Evolutionary conservation across 2,329 filamentous ascomycete species (phyloP).

Genomic region (Hypoxylon sp.): DNA sequence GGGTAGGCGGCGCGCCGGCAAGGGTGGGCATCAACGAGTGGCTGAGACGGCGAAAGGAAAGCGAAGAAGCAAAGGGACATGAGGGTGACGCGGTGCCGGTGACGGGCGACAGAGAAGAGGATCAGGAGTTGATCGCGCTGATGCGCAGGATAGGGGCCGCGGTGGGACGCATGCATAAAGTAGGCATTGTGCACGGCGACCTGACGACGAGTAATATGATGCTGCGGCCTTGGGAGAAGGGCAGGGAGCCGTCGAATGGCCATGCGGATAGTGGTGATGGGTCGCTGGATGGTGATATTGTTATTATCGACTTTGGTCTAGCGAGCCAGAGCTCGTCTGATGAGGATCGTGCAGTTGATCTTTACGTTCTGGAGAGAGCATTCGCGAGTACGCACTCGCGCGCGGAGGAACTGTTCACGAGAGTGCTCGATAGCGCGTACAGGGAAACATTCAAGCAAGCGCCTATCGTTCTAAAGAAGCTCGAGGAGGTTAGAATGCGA

Average conservation of each 20-base stretch:
- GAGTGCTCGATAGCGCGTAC: constrained; percentile 80
- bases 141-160: constrained; percentile 79
- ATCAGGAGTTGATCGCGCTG: constrained; percentile 70
- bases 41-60: constrained; percentile 67
- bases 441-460: constrained; percentile 81
- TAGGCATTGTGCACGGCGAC: constrained; percentile 94
- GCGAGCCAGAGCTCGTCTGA: constrained; percentile 85
- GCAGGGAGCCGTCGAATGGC: constrained; percentile 36
- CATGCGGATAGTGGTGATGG: constrained; percentile 41
- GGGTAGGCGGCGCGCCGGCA: constrained; percentile 82
- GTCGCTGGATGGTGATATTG: constrained; percentile 77
- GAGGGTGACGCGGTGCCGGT: constrained; percentile 37
- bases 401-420: constrained; percentile 81
- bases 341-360: constrained; percentile 94
- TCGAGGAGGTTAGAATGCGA: constrained; percentile 94
- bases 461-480: constrained; percentile 79
- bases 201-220: constrained; percentile 98
- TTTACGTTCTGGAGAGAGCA: constrained; percentile 95
- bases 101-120: constrained; percentile 58
- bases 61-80: constrained; percentile 50
- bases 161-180: constrained; percentile 82
- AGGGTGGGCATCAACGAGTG: constrained; percentile 78
- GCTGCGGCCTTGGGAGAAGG: constrained; percentile 66
- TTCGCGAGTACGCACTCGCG: constrained; percentile 95
- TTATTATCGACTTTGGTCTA: constrained; percentile 95